These are phyloP conservation scores for Blastocystis sp. DNA, from an alignment of 352 stramenopile genomes.

Conservation along the genomic window DNA sequence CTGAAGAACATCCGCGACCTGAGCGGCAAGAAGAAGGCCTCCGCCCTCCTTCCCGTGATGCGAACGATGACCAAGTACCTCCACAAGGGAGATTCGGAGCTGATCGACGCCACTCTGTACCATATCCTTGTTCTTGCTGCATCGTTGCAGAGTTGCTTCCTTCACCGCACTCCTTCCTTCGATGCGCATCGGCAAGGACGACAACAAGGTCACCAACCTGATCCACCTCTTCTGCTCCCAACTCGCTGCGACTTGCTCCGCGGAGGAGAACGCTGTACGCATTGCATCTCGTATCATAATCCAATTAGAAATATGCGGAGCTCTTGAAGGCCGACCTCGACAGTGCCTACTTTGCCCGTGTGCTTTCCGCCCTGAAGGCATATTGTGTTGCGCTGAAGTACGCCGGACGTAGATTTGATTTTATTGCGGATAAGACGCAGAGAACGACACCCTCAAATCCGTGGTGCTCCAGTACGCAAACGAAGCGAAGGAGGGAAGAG, in stretches of 20 bases:
- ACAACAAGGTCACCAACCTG: slow-evolving; percentile 48
- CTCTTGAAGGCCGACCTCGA: not conserved
- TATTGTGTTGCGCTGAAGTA: slow-evolving; percentile 29
- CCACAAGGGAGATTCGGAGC: slow-evolving; percentile 15
- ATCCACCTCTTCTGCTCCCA: slow-evolving; percentile 46
- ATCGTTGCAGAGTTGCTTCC: not conserved
- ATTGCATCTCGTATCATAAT: not conserved
- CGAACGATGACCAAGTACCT: slow-evolving; percentile 56
- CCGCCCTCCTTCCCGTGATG: slow-evolving; percentile 48
- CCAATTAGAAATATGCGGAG: slow-evolving; percentile 7
- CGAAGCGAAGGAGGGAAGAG: slow-evolving; percentile 1
- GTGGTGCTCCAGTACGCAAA: not conserved
- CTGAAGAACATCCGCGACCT: slow-evolving; percentile 25
- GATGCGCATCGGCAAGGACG: slow-evolving; percentile 31
- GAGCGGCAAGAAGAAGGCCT: slow-evolving; percentile 34
- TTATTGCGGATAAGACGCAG: not conserved
- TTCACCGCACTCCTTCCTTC: not conserved
- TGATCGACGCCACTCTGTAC: not conserved
- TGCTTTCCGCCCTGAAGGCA: slow-evolving; percentile 35
- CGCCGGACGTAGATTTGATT: not conserved
- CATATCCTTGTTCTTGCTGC: slow-evolving; percentile 27
- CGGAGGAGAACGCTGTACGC: slow-evolving; percentile 11
- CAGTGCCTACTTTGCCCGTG: slow-evolving; percentile 5
- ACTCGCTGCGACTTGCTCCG: not conserved
- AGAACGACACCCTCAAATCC: slow-evolving; percentile 6